These are phyloP conservation scores for Suillus tomentosus DNA, from an alignment of 768 basidiomycete species.

Conservation along the genomic window DNA sequence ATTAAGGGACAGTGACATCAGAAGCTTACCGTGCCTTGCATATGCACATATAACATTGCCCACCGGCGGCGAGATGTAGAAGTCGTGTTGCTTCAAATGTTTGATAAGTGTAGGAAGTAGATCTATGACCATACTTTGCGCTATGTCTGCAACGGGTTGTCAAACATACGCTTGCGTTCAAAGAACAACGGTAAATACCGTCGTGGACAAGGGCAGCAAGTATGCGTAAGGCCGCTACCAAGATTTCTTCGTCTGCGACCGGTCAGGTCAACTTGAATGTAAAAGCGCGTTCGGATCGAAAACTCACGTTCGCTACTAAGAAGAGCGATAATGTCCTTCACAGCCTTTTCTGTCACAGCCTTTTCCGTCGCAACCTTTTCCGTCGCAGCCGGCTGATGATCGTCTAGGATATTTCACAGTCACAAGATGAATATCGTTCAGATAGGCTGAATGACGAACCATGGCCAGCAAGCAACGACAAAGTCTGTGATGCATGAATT, in stretches of 20 bases:
- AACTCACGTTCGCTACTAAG: slow-evolving; percentile 7
- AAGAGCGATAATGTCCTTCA: slow-evolving; percentile 2
- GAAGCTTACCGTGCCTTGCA: background rate
- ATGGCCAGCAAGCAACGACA: slow-evolving; percentile 7
- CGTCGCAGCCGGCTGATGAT: background rate
- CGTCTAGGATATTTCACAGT: background rate
- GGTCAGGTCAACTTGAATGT: background rate
- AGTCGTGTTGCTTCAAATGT: slow-evolving; percentile 9
- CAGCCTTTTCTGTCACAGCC: slow-evolving; percentile 4
- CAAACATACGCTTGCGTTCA: background rate
- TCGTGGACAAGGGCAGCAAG: slow-evolving; percentile 12
- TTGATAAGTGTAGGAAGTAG: slow-evolving; percentile 4
- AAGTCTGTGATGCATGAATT: slow-evolving; percentile 9
- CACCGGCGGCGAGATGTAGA: slow-evolving; percentile 11
- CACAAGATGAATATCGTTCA: background rate
- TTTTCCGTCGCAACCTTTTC: no score
- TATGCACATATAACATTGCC: slow-evolving; percentile 10
- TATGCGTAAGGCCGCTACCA: slow-evolving; percentile 9
- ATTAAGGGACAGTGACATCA: background rate
- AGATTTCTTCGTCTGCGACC: slow-evolving; percentile 1
- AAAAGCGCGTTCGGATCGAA: no score
- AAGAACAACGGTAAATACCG: background rate
- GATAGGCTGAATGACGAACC: background rate
- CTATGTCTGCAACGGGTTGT: background rate
- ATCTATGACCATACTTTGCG: background rate